Evolutionary conservation across 208 protist genomes (phyloP).

Genomic region (Porcisia hertigi): DNA sequence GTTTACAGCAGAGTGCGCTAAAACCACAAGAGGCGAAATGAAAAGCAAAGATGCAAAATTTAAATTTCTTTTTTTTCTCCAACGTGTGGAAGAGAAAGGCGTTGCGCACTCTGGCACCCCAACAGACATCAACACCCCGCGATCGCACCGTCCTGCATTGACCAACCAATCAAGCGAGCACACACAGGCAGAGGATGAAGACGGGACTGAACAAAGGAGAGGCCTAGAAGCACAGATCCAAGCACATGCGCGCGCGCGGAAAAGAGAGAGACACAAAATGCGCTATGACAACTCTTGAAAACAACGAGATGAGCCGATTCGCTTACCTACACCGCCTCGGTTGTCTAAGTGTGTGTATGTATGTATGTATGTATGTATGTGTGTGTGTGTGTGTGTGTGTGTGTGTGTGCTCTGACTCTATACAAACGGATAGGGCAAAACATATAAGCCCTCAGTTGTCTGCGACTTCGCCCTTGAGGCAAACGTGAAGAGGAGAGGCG

Average conservation of each 20-base stretch:
- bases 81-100: no score
- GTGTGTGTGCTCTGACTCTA: background rate
- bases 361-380: background rate
- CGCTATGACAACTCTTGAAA: background rate
- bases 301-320: background rate
- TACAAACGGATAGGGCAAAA: background rate
- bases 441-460: background rate
- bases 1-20: no score
- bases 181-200: background rate
- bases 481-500: background rate
- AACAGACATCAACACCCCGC: no score
- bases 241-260: background rate
- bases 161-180: background rate
- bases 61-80: no score
- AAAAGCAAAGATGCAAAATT: no score
- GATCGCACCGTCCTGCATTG: no score
- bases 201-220: background rate
- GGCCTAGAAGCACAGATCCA: background rate
- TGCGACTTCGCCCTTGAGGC: background rate
- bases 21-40: no score
- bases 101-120: no score
- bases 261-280: background rate
- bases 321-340: background rate
- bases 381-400: background rate
- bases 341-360: background rate